Evolutionary conservation across 2,329 filamentous ascomycete genomes (phyloP), one percentile per base, ranked within the genome.

Genomic region (Simplicillium aogashimaense): DNA sequence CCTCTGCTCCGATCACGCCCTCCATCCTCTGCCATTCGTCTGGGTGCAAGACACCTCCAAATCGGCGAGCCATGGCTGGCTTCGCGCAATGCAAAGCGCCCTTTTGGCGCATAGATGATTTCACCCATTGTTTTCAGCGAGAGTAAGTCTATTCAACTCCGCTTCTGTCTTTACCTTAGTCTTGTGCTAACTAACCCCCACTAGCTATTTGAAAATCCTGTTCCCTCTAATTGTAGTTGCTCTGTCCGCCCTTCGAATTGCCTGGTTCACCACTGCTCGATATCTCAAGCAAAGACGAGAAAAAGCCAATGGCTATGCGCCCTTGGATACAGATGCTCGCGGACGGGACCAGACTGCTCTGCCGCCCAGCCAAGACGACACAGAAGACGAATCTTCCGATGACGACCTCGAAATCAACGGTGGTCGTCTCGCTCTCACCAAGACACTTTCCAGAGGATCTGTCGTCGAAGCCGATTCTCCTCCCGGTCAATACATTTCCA

Each of bases 401-500:
- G 67, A 70, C 37, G 67, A 61, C 10, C 63, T 78, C 45, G 69
- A 73, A 47, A 76, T 81, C 40, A 62, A 65, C 42, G 74, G 71
- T 34, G 76, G 77, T 38, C 73, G 71, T 30, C 60, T 81, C 32
- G 66, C 70, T 16, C 63, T 82, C 30, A 69, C 67, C 40, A 78
- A 80, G 54, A 78, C 76, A 2, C 72, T 69, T 3, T 79, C 75
- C n/a, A 69, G 65, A 48, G 76, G 74, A 35, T 81, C 77, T 17
- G 65, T 81, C 37, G 74, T 89, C 36, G 78, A 86, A 44, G 69
- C 89, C 43, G 81, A 92, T 60, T 81, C 74, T 35, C 92, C 92
- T 2, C 70, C 74, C 8, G 87, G 76, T 34, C 83, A 94, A 62
- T 64, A 81, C 32, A 61, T 81, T 8, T 70, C 87, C 11, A 74